Base-by-base conservation (phyloP, 2,329 filamentous ascomycete species). In the Cytospora piceae region DNA sequence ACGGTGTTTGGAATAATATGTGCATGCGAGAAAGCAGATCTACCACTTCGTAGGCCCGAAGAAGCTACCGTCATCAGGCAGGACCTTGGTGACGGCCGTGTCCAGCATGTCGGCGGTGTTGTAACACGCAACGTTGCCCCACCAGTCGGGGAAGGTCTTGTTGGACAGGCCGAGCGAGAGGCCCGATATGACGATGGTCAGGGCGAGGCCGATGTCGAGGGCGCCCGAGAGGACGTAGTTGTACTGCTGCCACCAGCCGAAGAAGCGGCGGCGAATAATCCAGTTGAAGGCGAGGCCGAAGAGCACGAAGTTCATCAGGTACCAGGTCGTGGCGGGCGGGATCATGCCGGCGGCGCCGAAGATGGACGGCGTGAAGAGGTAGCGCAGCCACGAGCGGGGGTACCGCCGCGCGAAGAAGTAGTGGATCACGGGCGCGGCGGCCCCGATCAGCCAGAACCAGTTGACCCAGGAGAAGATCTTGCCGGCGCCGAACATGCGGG, bases 201-300 rank as follows among this genome's bases (percentile, higher is more conserved):
- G 79, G 0, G 81, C 81, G 46, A 84, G 74, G n/a, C 82, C 83
- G 17, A 78, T 76, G 69, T 85, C 83, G 56, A 86, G 71, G 3
- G 79, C 83, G 0, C 83, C 83, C 8, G 82, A 83, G 0, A 82
- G 78, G 61, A 85, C 77, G 69, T 85, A 85, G 73, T 85, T 85
- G 73, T 83, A 85, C 66, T 80, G 77, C 71, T 79, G 79, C 83
- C 83, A 85, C 83, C 83, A 85, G 6, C 80, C 82, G 12, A 76
- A 75, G 72, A 76, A 82, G 58, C 77, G 76, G 68, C 79, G 76
- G 56, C 77, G 77, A 67, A 85, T 81, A 59, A 73, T 77, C 67
- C 79, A 80, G 68, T 86, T 83, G 73, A 85, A 85, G 42, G 83
- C 63, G 34, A 78, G 77, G 0, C 83, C 83, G 15, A 84, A 78